Conservation (phyloP, 768 basidiomycete genomes). For the Panellus pusillus region DNA sequence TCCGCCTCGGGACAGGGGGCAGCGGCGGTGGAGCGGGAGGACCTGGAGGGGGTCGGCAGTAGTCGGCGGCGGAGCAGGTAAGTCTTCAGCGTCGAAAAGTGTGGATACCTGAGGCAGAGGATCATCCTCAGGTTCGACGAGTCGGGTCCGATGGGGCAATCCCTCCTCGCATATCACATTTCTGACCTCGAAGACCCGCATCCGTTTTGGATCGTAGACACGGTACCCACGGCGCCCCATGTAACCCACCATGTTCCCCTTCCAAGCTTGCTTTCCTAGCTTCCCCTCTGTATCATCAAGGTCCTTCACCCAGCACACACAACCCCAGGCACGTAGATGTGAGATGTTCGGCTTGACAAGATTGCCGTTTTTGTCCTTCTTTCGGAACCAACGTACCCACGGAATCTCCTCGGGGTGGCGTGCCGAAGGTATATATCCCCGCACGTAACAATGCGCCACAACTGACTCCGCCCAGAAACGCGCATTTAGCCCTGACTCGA, state of each 20-base stretch:
- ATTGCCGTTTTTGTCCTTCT: neutral
- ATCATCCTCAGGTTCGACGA: neutral
- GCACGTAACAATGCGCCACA: conserved; percentile 20
- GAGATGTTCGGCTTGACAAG: conserved; percentile 9
- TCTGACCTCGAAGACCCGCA: conserved; percentile 2
- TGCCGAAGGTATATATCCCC: conserved; percentile 24
- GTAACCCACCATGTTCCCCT: conserved; percentile 15
- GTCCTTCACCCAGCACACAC: conserved; percentile 17
- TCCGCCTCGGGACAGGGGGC: no score
- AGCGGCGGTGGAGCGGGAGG: neutral
- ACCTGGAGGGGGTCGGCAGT: no score
- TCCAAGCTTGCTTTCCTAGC: conserved; percentile 13
- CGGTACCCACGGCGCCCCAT: conserved; percentile 17
- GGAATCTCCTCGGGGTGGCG: conserved; percentile 14
- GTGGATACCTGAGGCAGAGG: neutral
- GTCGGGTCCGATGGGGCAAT: conserved; percentile 4
- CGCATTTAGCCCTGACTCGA: neutral
- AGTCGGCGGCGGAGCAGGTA: no score
- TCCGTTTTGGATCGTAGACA: conserved; percentile 1
- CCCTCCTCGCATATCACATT: conserved; percentile 16
- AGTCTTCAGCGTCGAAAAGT: no score
- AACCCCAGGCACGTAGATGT: conserved; percentile 18
- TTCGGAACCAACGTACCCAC: neutral
- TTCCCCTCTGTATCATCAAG: conserved; percentile 11
- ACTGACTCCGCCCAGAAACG: conserved; percentile 4